These are phyloP conservation scores for Stipa capillata DNA, from an alignment of 176 grass and related monocot genomes.

Conservation along the genomic window DNA sequence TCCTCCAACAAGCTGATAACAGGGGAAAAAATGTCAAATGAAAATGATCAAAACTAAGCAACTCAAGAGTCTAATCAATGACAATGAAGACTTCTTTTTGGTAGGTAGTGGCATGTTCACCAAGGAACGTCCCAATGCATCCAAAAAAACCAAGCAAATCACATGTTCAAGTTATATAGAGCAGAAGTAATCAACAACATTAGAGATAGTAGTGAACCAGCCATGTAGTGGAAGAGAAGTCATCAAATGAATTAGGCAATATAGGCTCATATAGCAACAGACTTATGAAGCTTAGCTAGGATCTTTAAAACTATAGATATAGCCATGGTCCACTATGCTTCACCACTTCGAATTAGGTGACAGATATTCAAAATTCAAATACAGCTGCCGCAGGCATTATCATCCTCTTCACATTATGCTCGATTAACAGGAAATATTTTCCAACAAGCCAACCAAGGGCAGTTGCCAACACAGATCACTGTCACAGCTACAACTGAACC, in stretches of 20 bases:
- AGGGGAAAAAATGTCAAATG: background rate
- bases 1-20: constrained; percentile 75
- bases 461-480: background rate
- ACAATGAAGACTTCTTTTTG: background rate
- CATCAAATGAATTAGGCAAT: background rate
- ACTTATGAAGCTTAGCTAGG: background rate
- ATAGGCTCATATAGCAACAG: background rate
- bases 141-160: background rate
- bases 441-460: background rate
- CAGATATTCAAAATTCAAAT: background rate
- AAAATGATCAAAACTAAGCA: background rate
- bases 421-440: background rate
- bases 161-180: background rate
- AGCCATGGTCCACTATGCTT: background rate
- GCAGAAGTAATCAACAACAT: background rate
- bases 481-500: background rate
- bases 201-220: background rate
- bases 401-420: background rate
- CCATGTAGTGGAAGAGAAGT: background rate
- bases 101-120: background rate
- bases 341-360: background rate
- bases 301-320: background rate
- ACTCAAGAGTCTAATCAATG: background rate
- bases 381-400: background rate
- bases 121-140: background rate